These are phyloP conservation scores for Hordeum marinum DNA, from an alignment of 176 grass and related monocot genomes.

Conservation along the genomic window DNA sequence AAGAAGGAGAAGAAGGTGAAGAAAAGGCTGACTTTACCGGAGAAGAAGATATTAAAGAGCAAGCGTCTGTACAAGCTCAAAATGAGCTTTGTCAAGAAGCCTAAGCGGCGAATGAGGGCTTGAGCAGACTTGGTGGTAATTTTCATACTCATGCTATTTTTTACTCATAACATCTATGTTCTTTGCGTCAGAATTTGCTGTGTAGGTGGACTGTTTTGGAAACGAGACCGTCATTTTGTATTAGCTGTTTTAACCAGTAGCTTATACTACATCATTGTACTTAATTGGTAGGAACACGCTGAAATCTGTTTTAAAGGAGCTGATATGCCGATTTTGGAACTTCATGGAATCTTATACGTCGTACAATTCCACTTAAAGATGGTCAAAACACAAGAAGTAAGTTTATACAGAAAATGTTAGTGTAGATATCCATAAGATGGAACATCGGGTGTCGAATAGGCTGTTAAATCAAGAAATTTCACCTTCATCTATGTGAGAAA, in stretches of 20 bases:
- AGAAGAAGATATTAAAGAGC: slow-evolving; percentile 89
- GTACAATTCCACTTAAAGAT: neutral
- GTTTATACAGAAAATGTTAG: neutral
- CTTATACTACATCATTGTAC: neutral
- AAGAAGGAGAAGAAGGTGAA: slow-evolving; percentile 82
- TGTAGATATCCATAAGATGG: neutral
- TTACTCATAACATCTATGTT: slow-evolving; percentile 1
- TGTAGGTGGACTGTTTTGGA: slow-evolving; percentile 11
- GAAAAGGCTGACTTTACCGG: slow-evolving; percentile 85
- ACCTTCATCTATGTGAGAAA: neutral
- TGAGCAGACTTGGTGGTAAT: slow-evolving; percentile 32
- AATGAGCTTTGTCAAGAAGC: slow-evolving; percentile 95
- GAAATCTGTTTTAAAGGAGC: neutral
- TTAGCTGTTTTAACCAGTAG: neutral
- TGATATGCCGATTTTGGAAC: neutral
- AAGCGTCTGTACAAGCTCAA: slow-evolving; percentile 77
- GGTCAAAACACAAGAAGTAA: neutral
- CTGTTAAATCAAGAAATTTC: neutral
- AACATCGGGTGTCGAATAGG: neutral
- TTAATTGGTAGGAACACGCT: neutral
- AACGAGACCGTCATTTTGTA: neutral
- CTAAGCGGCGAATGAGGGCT: slow-evolving; percentile 39
- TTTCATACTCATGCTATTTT: slow-evolving; percentile 22
- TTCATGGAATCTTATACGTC: neutral
- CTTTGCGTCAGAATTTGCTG: slow-evolving; percentile 14